Percentiles rank a stretch among this genome's conserved stretches.
phyloP scores from a whole-genome alignment of 805 yeast species.

The Wickerhamiella domercqiae region DNA sequence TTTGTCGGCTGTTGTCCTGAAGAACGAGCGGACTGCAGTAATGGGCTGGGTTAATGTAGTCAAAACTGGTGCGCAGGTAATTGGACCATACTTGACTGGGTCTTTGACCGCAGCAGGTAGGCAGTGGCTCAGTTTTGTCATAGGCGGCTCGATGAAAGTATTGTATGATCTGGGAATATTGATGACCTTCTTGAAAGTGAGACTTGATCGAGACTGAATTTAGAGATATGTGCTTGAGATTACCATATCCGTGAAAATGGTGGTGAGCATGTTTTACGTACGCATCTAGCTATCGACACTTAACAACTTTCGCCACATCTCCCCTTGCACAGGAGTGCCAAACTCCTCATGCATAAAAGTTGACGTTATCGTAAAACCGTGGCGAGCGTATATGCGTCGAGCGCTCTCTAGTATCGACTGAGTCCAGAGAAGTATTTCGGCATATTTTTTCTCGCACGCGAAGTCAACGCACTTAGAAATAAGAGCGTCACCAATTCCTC shows the following conservation, averaged over 20 bases:
- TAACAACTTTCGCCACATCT: slow-evolving; percentile 5
- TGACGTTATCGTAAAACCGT: slow-evolving; percentile 2
- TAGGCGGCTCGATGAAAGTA: slow-evolving; percentile 24
- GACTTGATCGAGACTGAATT: slow-evolving; percentile 10
- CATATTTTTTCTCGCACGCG: neutral
- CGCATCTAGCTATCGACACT: no score
- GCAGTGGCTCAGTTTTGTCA: slow-evolving; percentile 23
- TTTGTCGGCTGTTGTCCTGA: slow-evolving; percentile 48
- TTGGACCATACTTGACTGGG: slow-evolving; percentile 76
- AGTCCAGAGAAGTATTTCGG: slow-evolving; percentile 3
- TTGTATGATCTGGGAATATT: slow-evolving; percentile 24
- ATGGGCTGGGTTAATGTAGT: slow-evolving; percentile 79
- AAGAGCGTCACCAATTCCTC: slow-evolving; percentile 4
- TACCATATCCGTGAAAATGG: no score
- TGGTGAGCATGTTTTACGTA: no score
- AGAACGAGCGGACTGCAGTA: slow-evolving; percentile 52
- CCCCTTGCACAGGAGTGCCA: slow-evolving; percentile 5
- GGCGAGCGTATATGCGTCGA: neutral
- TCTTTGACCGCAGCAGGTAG: slow-evolving; percentile 34
- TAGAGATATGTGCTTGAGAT: no score
- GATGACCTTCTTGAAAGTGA: slow-evolving; percentile 11
- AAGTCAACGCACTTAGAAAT: slow-evolving; percentile 3
- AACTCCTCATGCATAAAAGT: slow-evolving; percentile 1
- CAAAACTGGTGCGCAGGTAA: slow-evolving; percentile 68
- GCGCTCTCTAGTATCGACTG: slow-evolving; percentile 3